phyloP scores from a whole-genome alignment of 2,329 filamentous ascomycete genomes.

The Tolypocladium ophioglossoides region DNA sequence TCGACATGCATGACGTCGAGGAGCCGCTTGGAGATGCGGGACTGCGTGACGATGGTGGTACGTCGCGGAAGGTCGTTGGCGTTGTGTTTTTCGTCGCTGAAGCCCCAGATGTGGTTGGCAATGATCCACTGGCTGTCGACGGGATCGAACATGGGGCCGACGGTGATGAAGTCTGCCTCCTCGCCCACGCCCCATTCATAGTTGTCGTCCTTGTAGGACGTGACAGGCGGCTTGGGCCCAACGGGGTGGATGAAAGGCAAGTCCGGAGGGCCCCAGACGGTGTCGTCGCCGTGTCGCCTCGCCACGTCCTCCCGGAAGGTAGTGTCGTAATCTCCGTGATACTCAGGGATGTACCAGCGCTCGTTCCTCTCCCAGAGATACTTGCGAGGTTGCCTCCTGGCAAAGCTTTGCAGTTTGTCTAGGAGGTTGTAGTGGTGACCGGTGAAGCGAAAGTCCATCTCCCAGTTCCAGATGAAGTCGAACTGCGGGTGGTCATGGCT shows the following conservation, averaged over 20 bases:
- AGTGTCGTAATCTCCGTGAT: constrained; percentile 57
- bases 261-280: constrained; percentile 56
- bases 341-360: constrained; percentile 60
- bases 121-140: constrained; percentile 64
- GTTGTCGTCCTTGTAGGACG: constrained; percentile 49
- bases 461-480: constrained; percentile 80
- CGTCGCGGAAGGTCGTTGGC: constrained; percentile 55
- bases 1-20: constrained; percentile 71
- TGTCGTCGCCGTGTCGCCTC: constrained; percentile 33
- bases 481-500: constrained; percentile 67
- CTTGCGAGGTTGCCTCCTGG: constrained; percentile 57
- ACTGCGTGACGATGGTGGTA: constrained; percentile 69
- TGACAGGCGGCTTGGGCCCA: constrained; percentile 51
- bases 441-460: constrained; percentile 69
- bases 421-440: constrained; percentile 77
- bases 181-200: constrained; percentile 70
- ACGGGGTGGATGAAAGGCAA: constrained; percentile 50
- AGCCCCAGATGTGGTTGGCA: constrained; percentile 57
- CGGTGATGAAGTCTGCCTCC: constrained; percentile 62
- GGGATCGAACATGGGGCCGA: constrained; percentile 73
- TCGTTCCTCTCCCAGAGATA: constrained; percentile 65
- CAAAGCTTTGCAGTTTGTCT: constrained; percentile 52
- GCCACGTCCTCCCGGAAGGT: constrained; percentile 57
- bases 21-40: constrained; percentile 59
- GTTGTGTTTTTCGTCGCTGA: constrained; percentile 37